phyloP scores from a whole-genome alignment of 2,329 filamentous ascomycete species.

The Biscogniauxia sp. region DNA sequence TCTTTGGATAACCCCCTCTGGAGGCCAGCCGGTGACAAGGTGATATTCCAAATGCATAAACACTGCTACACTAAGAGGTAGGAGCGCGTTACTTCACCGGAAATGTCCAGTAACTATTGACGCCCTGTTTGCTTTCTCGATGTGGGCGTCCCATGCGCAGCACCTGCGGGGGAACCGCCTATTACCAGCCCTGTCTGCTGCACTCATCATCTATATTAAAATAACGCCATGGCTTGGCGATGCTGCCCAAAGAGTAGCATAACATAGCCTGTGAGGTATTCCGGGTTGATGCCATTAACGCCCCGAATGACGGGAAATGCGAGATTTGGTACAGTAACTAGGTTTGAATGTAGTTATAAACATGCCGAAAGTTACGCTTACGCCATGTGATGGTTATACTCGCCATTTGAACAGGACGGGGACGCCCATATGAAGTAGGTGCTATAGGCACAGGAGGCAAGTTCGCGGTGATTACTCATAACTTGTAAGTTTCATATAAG shows the following conservation, averaged over 20 bases:
- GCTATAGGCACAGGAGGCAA: not conserved
- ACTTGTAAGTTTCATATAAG: not conserved
- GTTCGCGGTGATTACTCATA: not conserved
- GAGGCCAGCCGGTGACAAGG: not conserved
- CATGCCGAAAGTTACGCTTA: not conserved
- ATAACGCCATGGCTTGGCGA: slow-evolving; percentile 33
- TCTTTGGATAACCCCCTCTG: not conserved
- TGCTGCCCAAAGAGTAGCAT: slow-evolving; percentile 8
- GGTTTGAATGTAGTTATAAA: not conserved
- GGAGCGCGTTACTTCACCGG: not conserved
- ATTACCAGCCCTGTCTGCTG: slow-evolving; percentile 16
- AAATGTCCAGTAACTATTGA: not conserved
- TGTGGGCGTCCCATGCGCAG: slow-evolving; percentile 9
- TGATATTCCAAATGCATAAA: not conserved
- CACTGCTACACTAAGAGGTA: not conserved
- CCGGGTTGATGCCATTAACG: not conserved
- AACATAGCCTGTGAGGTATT: not conserved
- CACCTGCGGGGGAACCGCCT: slow-evolving; percentile 22
- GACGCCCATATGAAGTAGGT: not conserved
- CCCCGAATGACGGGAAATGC: not conserved
- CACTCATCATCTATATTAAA: slow-evolving; percentile 29
- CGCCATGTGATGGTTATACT: not conserved
- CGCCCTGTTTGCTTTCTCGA: not conserved
- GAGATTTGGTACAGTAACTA: not conserved
- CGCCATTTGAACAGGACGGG: not conserved